Evolutionary conservation across 2,329 filamentous ascomycete species (phyloP), one percentile per base, ranked within the genome.

Genomic region (Clonostachys rhizophaga): DNA sequence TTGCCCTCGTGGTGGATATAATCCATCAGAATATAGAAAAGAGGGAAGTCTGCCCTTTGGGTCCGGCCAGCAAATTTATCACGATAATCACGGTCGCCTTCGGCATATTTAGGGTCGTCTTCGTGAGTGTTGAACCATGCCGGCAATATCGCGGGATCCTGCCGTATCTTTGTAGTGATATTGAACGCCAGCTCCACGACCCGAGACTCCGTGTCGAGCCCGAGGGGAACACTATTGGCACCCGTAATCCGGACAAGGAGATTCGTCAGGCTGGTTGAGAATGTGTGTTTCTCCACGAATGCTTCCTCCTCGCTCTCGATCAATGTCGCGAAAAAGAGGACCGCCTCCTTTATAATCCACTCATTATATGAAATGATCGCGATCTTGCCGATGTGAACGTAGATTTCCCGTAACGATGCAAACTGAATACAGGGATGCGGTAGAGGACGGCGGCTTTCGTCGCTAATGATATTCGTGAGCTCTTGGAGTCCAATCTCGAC

Each of bases 261-360:
- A 56, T 90, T 89, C 60, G 95, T 94, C 60, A 99, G 68, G 58
- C 89, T 92, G 49, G 85, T 81, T 3, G 94, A 90, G 63, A 99
- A 99, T 47, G 82, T 78, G 34, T 86, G 81, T 59, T 88, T 95
- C 60, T 95, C 89, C 43, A 96, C 82, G 59, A 97, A 95, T 35
- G 91, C 90, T 62, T 96, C 94, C 68, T 96, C 91, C 66, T 97
- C 94, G 64, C 91, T 94, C 68, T 99, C 94, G 58, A 97, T 89
- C 52, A 99, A 78, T 14, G 90, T 91, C 48, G 89, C 90, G 66
- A 96, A 96, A 61, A 96, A 84, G 39, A 86, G 75, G 36, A 96
- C 87, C 24, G 89, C 87, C 60, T 92, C 88, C 54, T 86, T 84
- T 55, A 97, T 86, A 59, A 96, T 86, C 60, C 83, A 86, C 58